Base-by-base conservation (phyloP, 139 green algal species). In the Picochlorum sp. region DNA sequence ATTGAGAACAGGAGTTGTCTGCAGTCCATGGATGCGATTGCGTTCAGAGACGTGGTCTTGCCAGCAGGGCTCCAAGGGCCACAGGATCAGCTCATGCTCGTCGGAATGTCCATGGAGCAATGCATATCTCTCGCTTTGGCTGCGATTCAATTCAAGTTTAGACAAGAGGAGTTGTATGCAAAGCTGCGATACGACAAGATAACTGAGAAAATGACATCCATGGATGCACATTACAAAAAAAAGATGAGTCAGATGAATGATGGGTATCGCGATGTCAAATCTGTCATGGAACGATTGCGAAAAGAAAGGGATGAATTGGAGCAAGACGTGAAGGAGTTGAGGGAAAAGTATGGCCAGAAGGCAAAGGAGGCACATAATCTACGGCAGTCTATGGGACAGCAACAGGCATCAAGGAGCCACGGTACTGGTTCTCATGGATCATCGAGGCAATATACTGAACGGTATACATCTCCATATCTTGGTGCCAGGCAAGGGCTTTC, bases 341-440 rank as follows among this genome's bases (percentile, higher is more conserved):
- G 80, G 59, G 74, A 88, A 50, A 90, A 90, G 65, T 90, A 90
- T 56, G 63, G 64, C 4, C 79, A 86, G 47, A 90, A 91, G 62
- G 57, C 81, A 11, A 74, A 73, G 83, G 90, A 62, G 72, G 82
- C 56, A 21, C n/a, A 21, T 21, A 54, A 54, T 41, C 34, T 41
- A 11, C 7, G 34, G 7, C 34, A 41, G 8, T 41, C 34, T 41
- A 9, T 41, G 34, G 34, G 34, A 41, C 34, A 41, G 34, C 34
- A 41, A 4, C 28, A 30, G 28, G 28, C 28, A 30, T 30, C 28
- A 41, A 41, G 34, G 34, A 41, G 34, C 34, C 34, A 41, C 34
- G 34, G 8, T 8, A 41, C 34, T 41, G 34, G 34, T 11, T 41
- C 34, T 9, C 34, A 11, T 41, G 34, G 34, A 9, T 41, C 34